Conservation (phyloP, 129 eudicot species). For the Arctium minus region DNA sequence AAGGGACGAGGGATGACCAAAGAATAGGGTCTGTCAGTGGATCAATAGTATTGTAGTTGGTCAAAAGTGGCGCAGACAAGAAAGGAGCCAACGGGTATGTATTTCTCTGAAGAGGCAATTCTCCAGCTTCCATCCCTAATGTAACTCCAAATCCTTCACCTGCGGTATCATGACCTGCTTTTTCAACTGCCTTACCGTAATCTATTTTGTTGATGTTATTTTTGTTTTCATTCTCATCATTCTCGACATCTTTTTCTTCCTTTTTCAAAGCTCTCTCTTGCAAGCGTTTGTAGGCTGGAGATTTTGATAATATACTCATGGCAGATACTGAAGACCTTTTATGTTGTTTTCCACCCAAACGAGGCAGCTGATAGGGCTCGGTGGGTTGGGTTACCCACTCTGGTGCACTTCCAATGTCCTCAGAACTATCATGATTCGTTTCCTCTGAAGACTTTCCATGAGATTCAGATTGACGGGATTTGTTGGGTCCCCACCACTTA, state of each 20-base stretch:
- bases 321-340: slow-evolving; percentile 68
- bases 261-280: slow-evolving; percentile 63
- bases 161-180: slow-evolving; percentile 44
- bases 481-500: slow-evolving; percentile 91
- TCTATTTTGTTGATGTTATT: slow-evolving; percentile 53
- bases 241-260: slow-evolving; percentile 49
- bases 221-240: slow-evolving; percentile 87
- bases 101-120: slow-evolving; percentile 51
- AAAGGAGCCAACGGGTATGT: slow-evolving; percentile 57
- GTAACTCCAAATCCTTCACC: slow-evolving; percentile 62
- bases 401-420: slow-evolving; percentile 59
- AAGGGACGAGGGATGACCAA: slow-evolving; percentile 77
- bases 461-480: slow-evolving; percentile 52
- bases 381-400: slow-evolving; percentile 59
- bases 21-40: slow-evolving; percentile 73
- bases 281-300: slow-evolving; percentile 85
- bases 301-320: slow-evolving; percentile 72
- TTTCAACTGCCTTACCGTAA: slow-evolving; percentile 62
- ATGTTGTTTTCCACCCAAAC: slow-evolving; percentile 54
- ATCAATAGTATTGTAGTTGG: slow-evolving; percentile 71
- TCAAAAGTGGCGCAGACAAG: slow-evolving; percentile 74
- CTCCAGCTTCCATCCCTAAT: slow-evolving; percentile 48
- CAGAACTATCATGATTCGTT: slow-evolving; percentile 42
- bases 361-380: slow-evolving; percentile 91
- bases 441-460: slow-evolving; percentile 56